A percentile compares a stretch with the other conserved stretches of the same genome.
Evolutionary conservation across 345 rosid genomes (phyloP).

Genomic region (Brassica juncea): DNA sequence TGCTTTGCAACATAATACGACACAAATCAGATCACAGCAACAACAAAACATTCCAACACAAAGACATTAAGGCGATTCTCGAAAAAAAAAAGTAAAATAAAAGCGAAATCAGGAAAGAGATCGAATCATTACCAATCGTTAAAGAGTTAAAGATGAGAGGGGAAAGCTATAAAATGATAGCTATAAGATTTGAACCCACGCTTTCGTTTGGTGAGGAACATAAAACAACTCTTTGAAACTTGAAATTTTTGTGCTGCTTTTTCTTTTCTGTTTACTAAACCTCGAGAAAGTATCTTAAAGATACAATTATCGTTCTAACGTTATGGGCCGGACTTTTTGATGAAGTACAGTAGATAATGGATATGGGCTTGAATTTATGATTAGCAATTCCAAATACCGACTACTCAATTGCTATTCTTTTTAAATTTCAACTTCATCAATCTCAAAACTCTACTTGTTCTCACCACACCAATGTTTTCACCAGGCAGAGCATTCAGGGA

Average conservation of each 20-base stretch:
- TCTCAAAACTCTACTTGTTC: too few relatives aligned
- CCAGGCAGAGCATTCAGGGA: too few relatives aligned
- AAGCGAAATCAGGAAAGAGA: not conserved
- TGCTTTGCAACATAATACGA: not conserved
- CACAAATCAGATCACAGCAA: not conserved
- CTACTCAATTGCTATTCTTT: too few relatives aligned
- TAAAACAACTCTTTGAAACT: too few relatives aligned
- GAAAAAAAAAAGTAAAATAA: not conserved
- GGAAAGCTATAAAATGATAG: too few relatives aligned
- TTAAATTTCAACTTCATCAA: too few relatives aligned
- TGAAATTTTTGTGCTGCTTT: too few relatives aligned
- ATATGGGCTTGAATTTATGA: conserved; percentile 11
- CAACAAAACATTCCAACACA: not conserved
- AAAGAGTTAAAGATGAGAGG: not conserved
- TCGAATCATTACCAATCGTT: not conserved
- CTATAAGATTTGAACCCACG: too few relatives aligned
- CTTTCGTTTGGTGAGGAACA: too few relatives aligned
- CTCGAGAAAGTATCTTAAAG: too few relatives aligned
- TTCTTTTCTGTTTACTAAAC: too few relatives aligned
- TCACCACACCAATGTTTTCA: too few relatives aligned
- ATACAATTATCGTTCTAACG: not conserved
- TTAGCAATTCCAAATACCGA: not conserved
- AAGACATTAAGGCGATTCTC: not conserved
- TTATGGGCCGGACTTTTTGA: conserved; percentile 3
- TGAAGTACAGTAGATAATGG: not conserved